A percentile compares a stretch with the other conserved stretches of the same genome.
Evolutionary conservation across 768 basidiomycete genomes (phyloP).

Genomic region (Pulveroboletus sp.): DNA sequence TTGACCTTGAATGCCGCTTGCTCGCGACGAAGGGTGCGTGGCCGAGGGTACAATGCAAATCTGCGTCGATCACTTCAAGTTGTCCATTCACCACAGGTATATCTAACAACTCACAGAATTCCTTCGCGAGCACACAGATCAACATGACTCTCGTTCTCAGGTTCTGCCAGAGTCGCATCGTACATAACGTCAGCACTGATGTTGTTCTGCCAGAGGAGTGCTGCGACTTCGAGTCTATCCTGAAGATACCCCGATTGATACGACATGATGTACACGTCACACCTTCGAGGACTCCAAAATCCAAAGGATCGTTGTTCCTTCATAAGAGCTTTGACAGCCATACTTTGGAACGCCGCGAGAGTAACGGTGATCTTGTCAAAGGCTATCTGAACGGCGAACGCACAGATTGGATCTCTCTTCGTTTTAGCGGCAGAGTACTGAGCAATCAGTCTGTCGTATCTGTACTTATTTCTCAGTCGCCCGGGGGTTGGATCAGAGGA

Average conservation of each 20-base stretch:
- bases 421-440: conserved; percentile 54
- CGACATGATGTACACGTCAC: conserved; percentile 82
- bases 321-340: conserved; percentile 60
- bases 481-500: not conserved
- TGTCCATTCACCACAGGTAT: not conserved
- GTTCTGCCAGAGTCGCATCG: conserved; percentile 60
- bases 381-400: conserved; percentile 70
- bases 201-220: conserved; percentile 73
- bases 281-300: conserved; percentile 84
- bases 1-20: conserved; percentile 76
- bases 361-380: conserved; percentile 72
- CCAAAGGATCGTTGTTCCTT: conserved; percentile 83
- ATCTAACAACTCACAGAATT: conserved; percentile 55
- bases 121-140: conserved; percentile 77
- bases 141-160: conserved; percentile 59
- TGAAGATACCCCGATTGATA: conserved; percentile 70
- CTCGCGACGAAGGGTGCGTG: conserved; percentile 53
- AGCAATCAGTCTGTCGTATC: conserved; percentile 69
- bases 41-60: conserved; percentile 49
- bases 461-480: conserved; percentile 22
- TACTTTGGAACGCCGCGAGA: conserved; percentile 64
- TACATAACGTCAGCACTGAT: conserved; percentile 90
- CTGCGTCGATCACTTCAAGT: conserved; percentile 45
- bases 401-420: conserved; percentile 53
- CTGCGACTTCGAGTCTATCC: conserved; percentile 72